Evolutionary conservation across 176 grass and related monocot species (phyloP).

Genomic region (Rhipidocladum racemiflorum): DNA sequence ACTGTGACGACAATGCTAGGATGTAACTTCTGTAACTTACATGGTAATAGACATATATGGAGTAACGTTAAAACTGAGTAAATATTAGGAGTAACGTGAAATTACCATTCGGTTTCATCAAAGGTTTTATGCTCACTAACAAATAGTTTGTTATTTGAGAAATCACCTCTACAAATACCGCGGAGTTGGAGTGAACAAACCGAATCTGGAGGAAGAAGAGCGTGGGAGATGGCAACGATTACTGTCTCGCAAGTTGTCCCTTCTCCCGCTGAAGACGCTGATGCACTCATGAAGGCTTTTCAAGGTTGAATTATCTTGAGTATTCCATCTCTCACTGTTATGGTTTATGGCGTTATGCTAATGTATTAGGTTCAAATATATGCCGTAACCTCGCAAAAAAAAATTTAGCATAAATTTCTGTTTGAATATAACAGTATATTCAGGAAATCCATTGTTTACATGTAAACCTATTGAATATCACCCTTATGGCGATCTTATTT

Average conservation of each 20-base stretch:
- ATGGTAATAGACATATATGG: neutral
- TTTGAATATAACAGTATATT: neutral
- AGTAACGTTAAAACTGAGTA: neutral
- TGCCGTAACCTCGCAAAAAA: neutral
- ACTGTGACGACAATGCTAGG: neutral
- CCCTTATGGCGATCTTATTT: neutral
- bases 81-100: neutral
- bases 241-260: constrained; percentile 51
- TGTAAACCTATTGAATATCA: neutral
- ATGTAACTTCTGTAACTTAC: neutral
- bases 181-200: neutral
- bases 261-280: constrained; percentile 71
- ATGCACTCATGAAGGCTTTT: constrained; percentile 68
- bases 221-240: constrained; percentile 53
- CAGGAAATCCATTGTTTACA: neutral
- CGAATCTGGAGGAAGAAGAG: constrained; percentile 1
- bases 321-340: neutral
- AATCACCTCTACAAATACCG: constrained; percentile 20
- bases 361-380: neutral
- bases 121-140: neutral
- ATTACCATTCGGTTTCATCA: neutral
- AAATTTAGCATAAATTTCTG: neutral
- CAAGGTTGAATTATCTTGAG: constrained; percentile 38
- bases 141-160: neutral
- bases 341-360: neutral